phyloP scores from a whole-genome alignment of 495 filamentous ascomycete species.

The Lasiosphaeria ovina region DNA sequence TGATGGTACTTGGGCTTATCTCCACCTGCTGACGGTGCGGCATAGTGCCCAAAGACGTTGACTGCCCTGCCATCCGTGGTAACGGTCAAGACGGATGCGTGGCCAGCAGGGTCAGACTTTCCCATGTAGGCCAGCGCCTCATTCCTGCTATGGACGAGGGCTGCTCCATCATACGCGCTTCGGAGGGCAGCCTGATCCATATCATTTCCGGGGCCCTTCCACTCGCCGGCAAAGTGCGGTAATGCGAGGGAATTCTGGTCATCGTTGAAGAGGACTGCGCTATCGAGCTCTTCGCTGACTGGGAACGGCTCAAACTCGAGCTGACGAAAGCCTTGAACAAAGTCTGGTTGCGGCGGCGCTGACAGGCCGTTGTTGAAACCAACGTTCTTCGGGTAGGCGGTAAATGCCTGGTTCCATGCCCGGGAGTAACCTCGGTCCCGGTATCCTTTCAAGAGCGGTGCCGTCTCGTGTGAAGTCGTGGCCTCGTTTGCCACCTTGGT shows the following conservation, averaged over 20 bases:
- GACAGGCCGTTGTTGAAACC: constrained; percentile 35
- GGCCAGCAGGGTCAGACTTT: constrained; percentile 23
- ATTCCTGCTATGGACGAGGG: constrained; percentile 31
- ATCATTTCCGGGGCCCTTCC: constrained; percentile 25
- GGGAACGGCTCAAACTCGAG: constrained; percentile 29
- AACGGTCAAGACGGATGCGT: constrained; percentile 33
- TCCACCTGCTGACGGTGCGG: constrained; percentile 20
- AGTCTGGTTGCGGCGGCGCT: constrained; percentile 32
- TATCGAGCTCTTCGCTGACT: constrained; percentile 24
- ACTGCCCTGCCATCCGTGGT: constrained; percentile 31
- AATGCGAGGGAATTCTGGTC: constrained; percentile 26
- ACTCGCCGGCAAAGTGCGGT: constrained; percentile 35
- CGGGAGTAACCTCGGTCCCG: constrained; percentile 11
- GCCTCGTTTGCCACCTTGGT: constrained; percentile 21
- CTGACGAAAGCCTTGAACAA: constrained; percentile 28
- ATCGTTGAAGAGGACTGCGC: constrained; percentile 29
- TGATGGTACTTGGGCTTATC: constrained; percentile 34
- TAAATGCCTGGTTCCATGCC: constrained; percentile 26
- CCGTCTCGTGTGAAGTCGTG: constrained; percentile 16
- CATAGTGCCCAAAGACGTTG: constrained; percentile 36
- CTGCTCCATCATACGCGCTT: constrained; percentile 31
- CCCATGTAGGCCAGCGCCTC: constrained; percentile 29
- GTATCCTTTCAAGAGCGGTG: constrained; percentile 23
- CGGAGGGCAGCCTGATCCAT: constrained; percentile 26
- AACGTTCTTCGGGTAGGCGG: constrained; percentile 29